phyloP scores from a whole-genome alignment of 768 basidiomycete genomes.

The Favolaschia claudopus region DNA sequence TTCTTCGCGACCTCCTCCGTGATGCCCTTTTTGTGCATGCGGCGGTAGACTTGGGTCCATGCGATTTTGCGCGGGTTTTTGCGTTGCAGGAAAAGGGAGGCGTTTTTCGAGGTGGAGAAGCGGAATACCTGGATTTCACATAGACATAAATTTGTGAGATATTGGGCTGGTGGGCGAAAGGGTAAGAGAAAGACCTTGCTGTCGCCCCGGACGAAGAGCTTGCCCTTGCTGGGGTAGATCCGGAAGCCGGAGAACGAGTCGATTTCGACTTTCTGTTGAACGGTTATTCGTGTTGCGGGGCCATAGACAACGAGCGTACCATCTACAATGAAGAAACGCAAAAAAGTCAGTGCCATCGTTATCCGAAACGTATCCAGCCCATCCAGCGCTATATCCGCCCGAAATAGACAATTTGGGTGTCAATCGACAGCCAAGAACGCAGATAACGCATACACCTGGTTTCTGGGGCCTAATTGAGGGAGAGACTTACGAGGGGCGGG shows the following conservation, averaged over 20 bases:
- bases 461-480: too few species aligned
- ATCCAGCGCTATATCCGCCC: neutral
- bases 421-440: conserved; percentile 1
- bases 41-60: conserved; percentile 93
- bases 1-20: conserved; percentile 99
- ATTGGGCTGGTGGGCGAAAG: neutral
- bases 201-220: conserved; percentile 94
- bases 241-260: conserved; percentile 97
- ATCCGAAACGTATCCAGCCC: neutral
- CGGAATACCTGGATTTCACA: conserved; percentile 80
- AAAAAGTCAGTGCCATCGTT: too few species aligned
- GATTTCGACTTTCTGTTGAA: conserved; percentile 92
- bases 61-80: conserved; percentile 99
- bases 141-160: neutral
- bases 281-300: neutral
- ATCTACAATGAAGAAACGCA: conserved; percentile 4
- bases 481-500: too few species aligned
- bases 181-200: conserved; percentile 75
- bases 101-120: conserved; percentile 90
- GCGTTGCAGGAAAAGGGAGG: conserved; percentile 97
- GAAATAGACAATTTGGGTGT: neutral
- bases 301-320: neutral
- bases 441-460: too few species aligned
- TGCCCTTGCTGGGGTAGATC: conserved; percentile 98
- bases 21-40: conserved; percentile 99